These are phyloP conservation scores for Parastagonospora nodorum DNA, from an alignment of 2,329 filamentous ascomycete genomes.

Conservation along the genomic window DNA sequence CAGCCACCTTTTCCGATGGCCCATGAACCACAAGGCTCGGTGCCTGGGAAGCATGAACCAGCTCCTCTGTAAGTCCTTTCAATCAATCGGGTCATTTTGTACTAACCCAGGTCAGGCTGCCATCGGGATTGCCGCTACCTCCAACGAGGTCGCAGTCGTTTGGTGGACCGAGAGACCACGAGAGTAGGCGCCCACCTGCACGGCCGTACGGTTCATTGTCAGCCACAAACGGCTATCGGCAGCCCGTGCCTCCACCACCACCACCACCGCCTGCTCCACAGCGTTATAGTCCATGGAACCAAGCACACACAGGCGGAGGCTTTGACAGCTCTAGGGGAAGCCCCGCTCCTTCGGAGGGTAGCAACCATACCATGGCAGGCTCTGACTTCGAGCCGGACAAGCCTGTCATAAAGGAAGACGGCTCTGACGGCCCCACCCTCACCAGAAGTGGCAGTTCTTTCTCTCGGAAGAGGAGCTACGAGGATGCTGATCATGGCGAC, in stretches of 20 bases:
- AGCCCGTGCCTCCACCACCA: slow-evolving; percentile 19
- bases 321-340: slow-evolving; percentile 31
- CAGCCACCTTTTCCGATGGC: slow-evolving; percentile 10
- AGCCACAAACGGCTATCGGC: slow-evolving; percentile 4
- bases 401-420: slow-evolving; percentile 13
- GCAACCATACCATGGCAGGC: slow-evolving; percentile 39
- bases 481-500: slow-evolving; percentile 40
- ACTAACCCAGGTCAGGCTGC: slow-evolving; percentile 12
- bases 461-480: slow-evolving; percentile 44
- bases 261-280: slow-evolving; percentile 26
- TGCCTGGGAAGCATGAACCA: slow-evolving; percentile 22
- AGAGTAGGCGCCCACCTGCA: slow-evolving; percentile 15
- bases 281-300: slow-evolving; percentile 31
- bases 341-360: slow-evolving; percentile 41
- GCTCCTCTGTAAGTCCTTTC: slow-evolving; percentile 15
- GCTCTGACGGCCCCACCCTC: slow-evolving; percentile 21
- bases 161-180: slow-evolving; percentile 19
- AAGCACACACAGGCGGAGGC: slow-evolving; percentile 18
- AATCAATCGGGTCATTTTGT: neutral
- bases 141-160: slow-evolving; percentile 30
- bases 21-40: slow-evolving; percentile 15
- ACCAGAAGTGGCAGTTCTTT: slow-evolving; percentile 39
- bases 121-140: slow-evolving; percentile 13
- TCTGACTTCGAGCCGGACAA: slow-evolving; percentile 42
- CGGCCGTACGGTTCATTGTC: slow-evolving; percentile 36